Base-by-base conservation (phyloP, 495 filamentous ascomycete genomes). In the Penicillium turbatum region DNA sequence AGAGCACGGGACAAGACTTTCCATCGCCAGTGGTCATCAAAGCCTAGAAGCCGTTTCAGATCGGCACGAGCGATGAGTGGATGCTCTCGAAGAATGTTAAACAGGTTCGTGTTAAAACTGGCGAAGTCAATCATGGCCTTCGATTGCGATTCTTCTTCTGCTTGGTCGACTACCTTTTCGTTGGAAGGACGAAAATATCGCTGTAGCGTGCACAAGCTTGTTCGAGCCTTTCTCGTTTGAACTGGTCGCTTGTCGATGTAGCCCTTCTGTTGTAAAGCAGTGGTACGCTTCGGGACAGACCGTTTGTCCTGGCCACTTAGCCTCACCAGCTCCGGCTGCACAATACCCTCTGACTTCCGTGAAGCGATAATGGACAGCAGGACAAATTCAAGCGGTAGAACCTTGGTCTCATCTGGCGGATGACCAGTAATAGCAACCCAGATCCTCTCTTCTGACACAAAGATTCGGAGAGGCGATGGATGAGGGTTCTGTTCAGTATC, bases 391-490 rank as follows among this genome's bases (percentile, higher is more conserved):
- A 82, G 75, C 0, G 72, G 62, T 0, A 85, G 77, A 13, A 95
- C 69, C 50, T 81, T 83, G 61, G 81, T 82, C 13, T 82, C 76
- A 66, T 97, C 90, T 19, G 83, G 78, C 13, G 81, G 82, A 70
- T 96, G 92, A 5, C 90, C 90, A 34, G 92, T 80, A 42, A 96
- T 65, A 3, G 88, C 86, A 46, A 82, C 72, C 92, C 92, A 97
- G 29, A 87, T 80, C 40, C 83, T 72, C 39, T 85, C 77, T 56
- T 78, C 61, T n/a, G 76, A 82, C 34, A 82, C 80, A 60, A 79
- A 85, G 7, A 88, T 64, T 35, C 76, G 77, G 46, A 78, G 48
- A 11, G 39, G 46, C 0, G 57, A 37, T 8, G 53, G 6, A 35
- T 47, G 9, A 37, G 51, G 11, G 34, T 63, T 32, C 29, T 51